Evolutionary conservation across 345 rosid genomes (phyloP), one percentile per base, ranked within the genome.

Genomic region (Moringa oleifera): DNA sequence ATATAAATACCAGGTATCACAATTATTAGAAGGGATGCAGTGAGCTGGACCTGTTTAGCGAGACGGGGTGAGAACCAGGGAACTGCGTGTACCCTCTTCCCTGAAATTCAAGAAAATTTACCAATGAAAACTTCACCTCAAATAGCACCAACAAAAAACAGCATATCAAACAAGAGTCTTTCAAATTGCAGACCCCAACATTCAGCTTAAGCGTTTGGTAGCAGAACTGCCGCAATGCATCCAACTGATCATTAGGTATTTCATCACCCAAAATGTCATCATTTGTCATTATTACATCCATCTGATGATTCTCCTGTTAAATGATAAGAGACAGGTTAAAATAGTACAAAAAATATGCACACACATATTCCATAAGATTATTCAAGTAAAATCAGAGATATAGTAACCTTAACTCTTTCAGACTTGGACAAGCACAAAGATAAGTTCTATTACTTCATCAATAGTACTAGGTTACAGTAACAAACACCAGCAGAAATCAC

Each of bases 221-320:
- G 83, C 95, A 90, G 68, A 82, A 83, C 2, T 58, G 71, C 25
- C 87, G 84, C 71, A 86, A 56, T 23, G 71, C 71, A 68, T 81
- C 79, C 72, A 65, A 76, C 83, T 94, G 99, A 59, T 90, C 95
- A 45, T 55, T 49, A 65, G 97, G 99, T 74, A 94, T 85, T 77
- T 94, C 96, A 80, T 90, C 99, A 21, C 99, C 99, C 69, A 94
- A 75, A 69, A 90, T 69, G 75, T 94, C 97, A 81, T 94, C 95
- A 85, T 90, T 94, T 56, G 97, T 86, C 96, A 90, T 81, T 55
- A 55, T 59, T 11, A 68, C 80, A 64, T 79, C 84, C 36, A 69
- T 63, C 68, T 76, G 93, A 57, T 66, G 78, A 73, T 80, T 80
- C 55, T 79, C 95, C 97, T 94, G 83, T 5, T n/a, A 71, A 70